Evolutionary conservation across 129 eudicot species (phyloP).

Genomic region (Flaveria trinervia): DNA sequence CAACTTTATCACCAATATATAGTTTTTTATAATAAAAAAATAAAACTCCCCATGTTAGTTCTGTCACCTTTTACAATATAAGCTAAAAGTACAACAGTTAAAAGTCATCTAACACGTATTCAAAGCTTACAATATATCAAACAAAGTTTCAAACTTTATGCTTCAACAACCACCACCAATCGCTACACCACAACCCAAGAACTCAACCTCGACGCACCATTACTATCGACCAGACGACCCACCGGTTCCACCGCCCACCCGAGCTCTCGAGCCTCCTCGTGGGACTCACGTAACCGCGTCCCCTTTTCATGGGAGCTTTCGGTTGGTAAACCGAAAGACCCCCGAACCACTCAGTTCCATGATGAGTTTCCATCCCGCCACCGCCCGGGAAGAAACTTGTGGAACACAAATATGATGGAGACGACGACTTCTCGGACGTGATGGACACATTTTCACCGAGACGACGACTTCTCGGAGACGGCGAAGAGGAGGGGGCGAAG

Average conservation of each 20-base stretch:
- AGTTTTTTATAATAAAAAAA: neutral
- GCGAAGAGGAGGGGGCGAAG: slow-evolving; percentile 33
- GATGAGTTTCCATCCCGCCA: slow-evolving; percentile 37
- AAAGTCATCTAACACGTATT: neutral
- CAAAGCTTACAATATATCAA: neutral
- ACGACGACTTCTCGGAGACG: slow-evolving; percentile 45
- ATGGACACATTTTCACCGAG: slow-evolving; percentile 67
- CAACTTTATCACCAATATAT: slow-evolving; percentile 1
- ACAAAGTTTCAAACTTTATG: slow-evolving; percentile 14
- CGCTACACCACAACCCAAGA: slow-evolving; percentile 44
- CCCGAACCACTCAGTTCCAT: neutral
- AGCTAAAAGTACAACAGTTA: neutral
- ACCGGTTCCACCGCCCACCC: neutral
- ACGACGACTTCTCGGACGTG: slow-evolving; percentile 54
- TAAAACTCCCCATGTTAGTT: neutral
- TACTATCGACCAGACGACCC: slow-evolving; percentile 60
- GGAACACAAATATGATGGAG: slow-evolving; percentile 28
- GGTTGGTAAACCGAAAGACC: slow-evolving; percentile 73
- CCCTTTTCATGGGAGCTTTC: slow-evolving; percentile 83
- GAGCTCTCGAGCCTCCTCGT: slow-evolving; percentile 28
- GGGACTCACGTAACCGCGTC: slow-evolving; percentile 49
- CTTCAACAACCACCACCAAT: slow-evolving; percentile 15
- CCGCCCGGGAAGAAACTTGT: slow-evolving; percentile 52
- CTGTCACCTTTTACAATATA: neutral
- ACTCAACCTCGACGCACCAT: slow-evolving; percentile 63